Percentiles rank a stretch among this genome's conserved stretches.
phyloP scores from a whole-genome alignment of 139 green algal genomes.

The Trebouxia sp. region DNA sequence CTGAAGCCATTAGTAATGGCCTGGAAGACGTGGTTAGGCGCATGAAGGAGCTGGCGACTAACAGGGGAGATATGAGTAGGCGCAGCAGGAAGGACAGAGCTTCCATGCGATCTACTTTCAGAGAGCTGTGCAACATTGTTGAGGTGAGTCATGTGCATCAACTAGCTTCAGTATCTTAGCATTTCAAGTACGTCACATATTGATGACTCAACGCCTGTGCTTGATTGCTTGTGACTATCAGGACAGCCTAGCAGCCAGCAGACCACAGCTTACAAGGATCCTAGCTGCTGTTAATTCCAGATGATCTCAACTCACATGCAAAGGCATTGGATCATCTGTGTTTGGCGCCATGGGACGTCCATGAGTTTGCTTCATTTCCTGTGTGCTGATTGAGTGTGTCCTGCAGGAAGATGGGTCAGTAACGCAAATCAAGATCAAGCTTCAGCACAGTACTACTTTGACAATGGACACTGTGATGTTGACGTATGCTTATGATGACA shows the following conservation, averaged over 20 bases:
- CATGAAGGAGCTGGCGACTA: slow-evolving; percentile 72
- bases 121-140: slow-evolving; percentile 50
- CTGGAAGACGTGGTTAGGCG: slow-evolving; percentile 64
- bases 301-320: too few relatives aligned
- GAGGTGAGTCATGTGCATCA: slow-evolving; percentile 37
- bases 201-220: too few relatives aligned
- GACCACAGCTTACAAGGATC: too few relatives aligned
- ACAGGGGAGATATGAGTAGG: slow-evolving; percentile 63
- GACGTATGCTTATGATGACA: too few relatives aligned
- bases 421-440: slow-evolving; percentile 57
- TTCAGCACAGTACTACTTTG: slow-evolving; percentile 56
- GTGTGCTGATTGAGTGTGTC: neutral
- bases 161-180: neutral
- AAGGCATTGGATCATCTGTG: too few relatives aligned
- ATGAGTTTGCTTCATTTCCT: too few relatives aligned
- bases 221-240: too few relatives aligned
- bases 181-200: too few relatives aligned
- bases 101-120: slow-evolving; percentile 56
- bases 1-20: slow-evolving; percentile 12
- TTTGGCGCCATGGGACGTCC: too few relatives aligned
- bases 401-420: neutral
- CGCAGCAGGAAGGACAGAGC: slow-evolving; percentile 59
- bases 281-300: too few relatives aligned
- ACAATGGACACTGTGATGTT: slow-evolving; percentile 59
- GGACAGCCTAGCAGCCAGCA: too few relatives aligned